Conservation (phyloP, 2,329 filamentous ascomycete genomes). For the Thielaviopsis populi region DNA sequence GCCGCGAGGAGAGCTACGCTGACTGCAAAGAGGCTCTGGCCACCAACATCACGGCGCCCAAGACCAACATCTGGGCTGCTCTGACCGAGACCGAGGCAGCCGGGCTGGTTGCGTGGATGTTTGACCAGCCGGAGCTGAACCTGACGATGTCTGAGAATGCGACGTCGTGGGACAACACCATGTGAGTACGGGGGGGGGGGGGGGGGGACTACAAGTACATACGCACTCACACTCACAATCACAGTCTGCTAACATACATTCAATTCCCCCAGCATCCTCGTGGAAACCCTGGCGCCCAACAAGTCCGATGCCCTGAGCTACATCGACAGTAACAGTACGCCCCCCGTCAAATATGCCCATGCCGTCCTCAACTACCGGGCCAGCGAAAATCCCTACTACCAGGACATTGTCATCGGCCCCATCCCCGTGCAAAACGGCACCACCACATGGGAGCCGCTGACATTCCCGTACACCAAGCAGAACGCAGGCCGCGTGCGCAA, state of each 20-base stretch:
- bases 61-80: conserved; percentile 28
- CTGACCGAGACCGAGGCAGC: conserved; percentile 29
- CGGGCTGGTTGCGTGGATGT: conserved; percentile 29
- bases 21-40: conserved; percentile 14
- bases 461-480: conserved; percentile 31
- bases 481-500: conserved; percentile 25
- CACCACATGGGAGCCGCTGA: conserved; percentile 25
- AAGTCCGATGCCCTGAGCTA: conserved; percentile 33
- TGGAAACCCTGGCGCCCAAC: conserved; percentile 35
- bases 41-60: conserved; percentile 24
- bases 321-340: conserved; percentile 25
- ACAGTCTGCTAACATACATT: not conserved
- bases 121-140: conserved; percentile 31
- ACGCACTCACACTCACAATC: not conserved
- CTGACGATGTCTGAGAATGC: conserved; percentile 28
- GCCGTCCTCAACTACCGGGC: conserved; percentile 33
- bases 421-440: conserved; percentile 29
- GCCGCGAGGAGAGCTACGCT: conserved; percentile 5
- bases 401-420: conserved; percentile 36
- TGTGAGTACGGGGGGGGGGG: conserved; percentile 22
- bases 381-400: conserved; percentile 28
- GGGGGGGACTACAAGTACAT: not conserved
- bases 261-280: conserved; percentile 7
- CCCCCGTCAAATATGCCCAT: conserved; percentile 30
- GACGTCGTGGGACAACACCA: conserved; percentile 28